Evolutionary conservation across 768 basidiomycete species (phyloP), one percentile per base, ranked within the genome.

Genomic region (Pleurotus salmoneostramineus): DNA sequence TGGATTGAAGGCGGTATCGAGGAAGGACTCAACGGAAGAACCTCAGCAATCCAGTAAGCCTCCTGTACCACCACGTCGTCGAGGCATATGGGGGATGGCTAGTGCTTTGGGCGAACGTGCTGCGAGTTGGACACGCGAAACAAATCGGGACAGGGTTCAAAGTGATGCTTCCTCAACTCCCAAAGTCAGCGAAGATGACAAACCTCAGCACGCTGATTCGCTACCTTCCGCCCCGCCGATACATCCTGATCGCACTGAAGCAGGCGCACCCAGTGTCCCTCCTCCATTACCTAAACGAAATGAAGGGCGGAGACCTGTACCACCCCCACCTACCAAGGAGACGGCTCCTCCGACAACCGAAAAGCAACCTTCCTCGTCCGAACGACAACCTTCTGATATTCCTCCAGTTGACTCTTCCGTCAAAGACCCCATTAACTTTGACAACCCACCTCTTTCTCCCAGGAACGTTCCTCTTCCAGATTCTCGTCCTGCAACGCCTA

Each of bases 51-150:
- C 64, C 10, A 78, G 74, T 32, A 84, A 80, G 59, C 87, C 88
- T 6, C 84, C 85, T 0, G 66, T 88, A 27, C 87, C 88, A 0
- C 85, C 87, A 0, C 75, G 87, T 58, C 76, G 83, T 56, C 74
- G 81, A 55, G 82, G 84, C 0, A 63, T 89, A 17, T 89, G 88
- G 85, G 83, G 86, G 8, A 83, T 87, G 74, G 83, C 85, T 0
- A 83, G 82, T 57, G 83, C 82, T 4, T 66, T 89, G 5, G 77
- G 82, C 3, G 84, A 85, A 66, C 74, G 76, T 40, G 85, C 84
- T 40, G 78, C 72, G 1, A 82, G 79, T 63, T 87, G 84, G 86
- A 71, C 77, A 50, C 36, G 77, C 76, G 43, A 48, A 47, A 31
- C 60, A 58, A 40, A 70, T 71, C 17, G 72, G 17, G 80, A 80